A percentile compares a stretch with the other conserved stretches of the same genome.
Evolutionary conservation across 2,329 filamentous ascomycete genomes (phyloP).

Genomic region (Orbilia brochopaga): DNA sequence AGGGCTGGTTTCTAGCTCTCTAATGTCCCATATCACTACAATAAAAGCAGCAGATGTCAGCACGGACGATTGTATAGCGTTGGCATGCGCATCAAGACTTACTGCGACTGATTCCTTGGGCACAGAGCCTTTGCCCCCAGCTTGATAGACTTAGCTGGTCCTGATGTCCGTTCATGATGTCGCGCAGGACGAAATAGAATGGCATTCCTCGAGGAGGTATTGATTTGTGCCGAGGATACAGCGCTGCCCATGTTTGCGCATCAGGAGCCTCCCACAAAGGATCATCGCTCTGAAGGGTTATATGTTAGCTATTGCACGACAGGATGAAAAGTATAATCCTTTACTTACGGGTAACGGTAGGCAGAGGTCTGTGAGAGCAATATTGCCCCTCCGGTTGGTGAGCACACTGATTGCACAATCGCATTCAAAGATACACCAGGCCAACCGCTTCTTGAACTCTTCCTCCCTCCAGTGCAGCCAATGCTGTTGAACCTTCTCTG

Average conservation of each 20-base stretch:
- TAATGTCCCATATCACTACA: slow-evolving; percentile 55
- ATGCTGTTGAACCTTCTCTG: slow-evolving; percentile 51
- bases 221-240: slow-evolving; percentile 45
- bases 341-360: slow-evolving; percentile 52
- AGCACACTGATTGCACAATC: slow-evolving; percentile 54
- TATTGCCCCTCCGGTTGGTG: slow-evolving; percentile 54
- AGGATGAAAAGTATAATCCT: too few relatives aligned
- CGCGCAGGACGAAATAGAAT: slow-evolving; percentile 54
- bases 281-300: slow-evolving; percentile 51
- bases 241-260: slow-evolving; percentile 52
- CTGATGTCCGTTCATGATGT: slow-evolving; percentile 53
- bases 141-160: slow-evolving; percentile 52
- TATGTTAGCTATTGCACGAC: too few relatives aligned
- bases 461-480: slow-evolving; percentile 54
- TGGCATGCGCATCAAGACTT: slow-evolving; percentile 10
- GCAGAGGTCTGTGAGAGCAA: slow-evolving; percentile 54
- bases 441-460: slow-evolving; percentile 54
- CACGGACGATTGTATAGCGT: background rate
- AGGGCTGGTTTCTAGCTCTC: slow-evolving; percentile 54
- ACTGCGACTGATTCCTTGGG: slow-evolving; percentile 53
- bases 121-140: slow-evolving; percentile 54
- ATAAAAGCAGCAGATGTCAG: slow-evolving; percentile 6
- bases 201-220: slow-evolving; percentile 51
- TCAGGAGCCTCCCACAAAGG: slow-evolving; percentile 54
- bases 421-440: slow-evolving; percentile 55